Evolutionary conservation across 768 basidiomycete species (phyloP).

Genomic region (Auriscalpium orientale): DNA sequence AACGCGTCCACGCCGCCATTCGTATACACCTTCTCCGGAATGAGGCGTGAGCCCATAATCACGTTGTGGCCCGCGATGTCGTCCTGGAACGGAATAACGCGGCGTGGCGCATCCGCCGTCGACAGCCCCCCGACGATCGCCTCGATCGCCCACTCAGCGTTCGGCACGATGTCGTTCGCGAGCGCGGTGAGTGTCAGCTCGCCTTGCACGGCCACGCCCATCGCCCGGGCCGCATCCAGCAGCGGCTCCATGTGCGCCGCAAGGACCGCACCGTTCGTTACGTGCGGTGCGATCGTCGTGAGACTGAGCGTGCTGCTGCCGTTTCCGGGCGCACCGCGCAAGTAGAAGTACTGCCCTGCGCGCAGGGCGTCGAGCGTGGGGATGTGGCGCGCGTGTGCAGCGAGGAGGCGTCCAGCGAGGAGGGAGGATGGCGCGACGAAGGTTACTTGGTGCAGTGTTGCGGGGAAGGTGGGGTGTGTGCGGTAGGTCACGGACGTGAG

Average conservation of each 20-base stretch:
- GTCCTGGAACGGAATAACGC: conserved; percentile 4
- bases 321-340: background rate
- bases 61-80: conserved; percentile 5
- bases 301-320: background rate
- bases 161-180: background rate
- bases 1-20: background rate
- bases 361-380: conserved; percentile 26
- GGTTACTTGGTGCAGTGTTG: conserved; percentile 14
- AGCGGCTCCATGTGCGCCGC: background rate
- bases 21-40: conserved; percentile 2
- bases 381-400: conserved; percentile 28
- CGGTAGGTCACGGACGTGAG: conserved; percentile 29
- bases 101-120: background rate
- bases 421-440: conserved; percentile 15
- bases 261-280: background rate
- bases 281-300: background rate
- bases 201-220: background rate
- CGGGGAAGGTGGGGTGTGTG: conserved; percentile 28
- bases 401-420: conserved; percentile 19
- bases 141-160: conserved; percentile 6
- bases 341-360: conserved; percentile 6
- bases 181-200: background rate
- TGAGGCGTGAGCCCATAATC: conserved; percentile 11
- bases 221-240: background rate
- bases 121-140: conserved; percentile 5